These are phyloP conservation scores for Aspergillus piperis DNA, from an alignment of 2,329 filamentous ascomycete species.

Conservation along the genomic window DNA sequence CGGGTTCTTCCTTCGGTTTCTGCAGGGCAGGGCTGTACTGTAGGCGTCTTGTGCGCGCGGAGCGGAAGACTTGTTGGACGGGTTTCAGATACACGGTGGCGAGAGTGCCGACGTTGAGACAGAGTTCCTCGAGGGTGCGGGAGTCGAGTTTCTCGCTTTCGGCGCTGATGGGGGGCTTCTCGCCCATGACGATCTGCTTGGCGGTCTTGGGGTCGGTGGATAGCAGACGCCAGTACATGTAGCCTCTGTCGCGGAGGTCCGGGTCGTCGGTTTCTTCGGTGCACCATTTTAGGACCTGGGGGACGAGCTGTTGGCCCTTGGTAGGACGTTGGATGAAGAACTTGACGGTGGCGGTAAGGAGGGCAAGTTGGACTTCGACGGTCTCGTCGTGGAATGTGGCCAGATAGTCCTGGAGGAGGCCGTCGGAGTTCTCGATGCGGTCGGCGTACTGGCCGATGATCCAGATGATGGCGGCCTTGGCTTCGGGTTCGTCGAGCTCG, in stretches of 20 bases:
- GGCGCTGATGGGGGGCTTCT: constrained; percentile 93
- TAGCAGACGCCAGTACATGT: constrained; percentile 98
- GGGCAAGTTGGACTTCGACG: constrained; percentile 89
- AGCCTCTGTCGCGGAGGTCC: constrained; percentile 89
- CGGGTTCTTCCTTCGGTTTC: constrained; percentile 56
- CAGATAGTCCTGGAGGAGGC: constrained; percentile 89
- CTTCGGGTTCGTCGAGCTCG: constrained; percentile 93
- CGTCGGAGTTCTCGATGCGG: constrained; percentile 95
- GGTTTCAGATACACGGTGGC: constrained; percentile 98
- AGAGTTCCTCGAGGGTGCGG: constrained; percentile 92
- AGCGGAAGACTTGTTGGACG: constrained; percentile 93
- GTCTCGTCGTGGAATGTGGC: constrained; percentile 93
- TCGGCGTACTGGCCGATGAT: constrained; percentile 98
- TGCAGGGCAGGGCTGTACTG: constrained; percentile 85
- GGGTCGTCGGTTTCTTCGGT: constrained; percentile 99
- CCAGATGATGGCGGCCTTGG: constrained; percentile 98
- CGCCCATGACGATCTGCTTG: constrained; percentile 90
- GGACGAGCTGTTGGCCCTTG: constrained; percentile 89
- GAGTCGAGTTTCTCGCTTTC: constrained; percentile 94
- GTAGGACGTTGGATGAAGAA: constrained; percentile 96
- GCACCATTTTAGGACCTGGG: constrained; percentile 95
- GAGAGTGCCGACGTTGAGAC: constrained; percentile 90
- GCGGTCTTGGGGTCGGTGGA: constrained; percentile 88
- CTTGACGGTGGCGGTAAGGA: constrained; percentile 95
- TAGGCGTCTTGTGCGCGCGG: constrained; percentile 76